These are phyloP conservation scores for Anaeromyces robustus DNA, from an alignment of 192 early-diverging fungal species.

Conservation along the genomic window DNA sequence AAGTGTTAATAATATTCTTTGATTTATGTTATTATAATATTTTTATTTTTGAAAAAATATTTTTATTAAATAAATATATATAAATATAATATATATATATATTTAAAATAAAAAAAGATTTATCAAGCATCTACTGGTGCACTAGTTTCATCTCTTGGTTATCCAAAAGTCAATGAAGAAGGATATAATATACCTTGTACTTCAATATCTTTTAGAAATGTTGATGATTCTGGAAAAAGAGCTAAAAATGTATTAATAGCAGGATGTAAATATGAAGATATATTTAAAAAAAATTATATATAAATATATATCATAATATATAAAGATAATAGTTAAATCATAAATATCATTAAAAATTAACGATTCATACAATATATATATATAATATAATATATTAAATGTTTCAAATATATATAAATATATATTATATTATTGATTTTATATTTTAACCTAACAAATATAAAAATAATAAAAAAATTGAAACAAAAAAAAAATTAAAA, in stretches of 20 bases:
- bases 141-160: not conserved
- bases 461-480: too few relatives aligned
- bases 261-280: conserved; percentile 12
- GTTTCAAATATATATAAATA: too few relatives aligned
- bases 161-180: conserved; percentile 2
- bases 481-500: too few relatives aligned
- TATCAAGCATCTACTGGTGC: not conserved
- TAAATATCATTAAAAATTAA: too few relatives aligned
- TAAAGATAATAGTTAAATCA: too few relatives aligned
- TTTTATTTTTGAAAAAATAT: not conserved
- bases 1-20: too few relatives aligned
- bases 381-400: too few relatives aligned
- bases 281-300: not conserved
- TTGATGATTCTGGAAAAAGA: conserved; percentile 14
- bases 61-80: not conserved
- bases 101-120: not conserved
- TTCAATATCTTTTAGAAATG: conserved; percentile 20
- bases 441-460: too few relatives aligned
- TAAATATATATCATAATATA: not conserved
- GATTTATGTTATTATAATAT: not conserved
- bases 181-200: conserved; percentile 20
- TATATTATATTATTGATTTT: too few relatives aligned
- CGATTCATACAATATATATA: too few relatives aligned
- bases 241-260: conserved; percentile 33
- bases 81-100: conserved; percentile 4